Evolutionary conservation across 2,329 filamentous ascomycete genomes (phyloP).

Genomic region (Sphaerulina vaccinii): DNA sequence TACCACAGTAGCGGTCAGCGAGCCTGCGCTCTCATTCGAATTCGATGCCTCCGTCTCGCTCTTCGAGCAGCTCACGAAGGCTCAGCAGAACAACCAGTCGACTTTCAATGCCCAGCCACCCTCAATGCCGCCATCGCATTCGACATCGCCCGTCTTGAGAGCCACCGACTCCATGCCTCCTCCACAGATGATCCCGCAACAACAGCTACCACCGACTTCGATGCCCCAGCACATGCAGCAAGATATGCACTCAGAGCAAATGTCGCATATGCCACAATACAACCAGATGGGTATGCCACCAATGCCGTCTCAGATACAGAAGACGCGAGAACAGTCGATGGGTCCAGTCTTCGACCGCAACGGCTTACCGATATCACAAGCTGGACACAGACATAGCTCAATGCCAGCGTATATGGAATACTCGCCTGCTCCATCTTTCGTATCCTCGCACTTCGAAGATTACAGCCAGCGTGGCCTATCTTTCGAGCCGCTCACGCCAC

Average conservation of each 20-base stretch:
- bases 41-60: constrained; percentile 99
- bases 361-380: constrained; percentile 76
- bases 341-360: constrained; percentile 80
- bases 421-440: constrained; percentile 94
- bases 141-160: constrained; percentile 84
- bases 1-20: constrained; percentile 92
- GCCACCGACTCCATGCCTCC: constrained; percentile 93
- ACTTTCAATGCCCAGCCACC: constrained; percentile 61
- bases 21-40: constrained; percentile 96
- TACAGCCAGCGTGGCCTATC: constrained; percentile 96
- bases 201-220: constrained; percentile 30
- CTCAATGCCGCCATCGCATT: constrained; percentile 66
- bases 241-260: constrained; percentile 58
- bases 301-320: constrained; percentile 71
- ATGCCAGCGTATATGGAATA: constrained; percentile 99
- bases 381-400: constrained; percentile 92
- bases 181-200: constrained; percentile 70
- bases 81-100: constrained; percentile 96
- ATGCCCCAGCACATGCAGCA: constrained; percentile 40
- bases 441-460: constrained; percentile 97
- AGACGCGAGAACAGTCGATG: constrained; percentile 81
- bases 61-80: constrained; percentile 98
- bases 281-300: constrained; percentile 70
- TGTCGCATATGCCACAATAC: constrained; percentile 68
- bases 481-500: constrained; percentile 94